Conservation (phyloP, 2,329 filamentous ascomycete genomes). For the Coniochaeta ligniaria region DNA sequence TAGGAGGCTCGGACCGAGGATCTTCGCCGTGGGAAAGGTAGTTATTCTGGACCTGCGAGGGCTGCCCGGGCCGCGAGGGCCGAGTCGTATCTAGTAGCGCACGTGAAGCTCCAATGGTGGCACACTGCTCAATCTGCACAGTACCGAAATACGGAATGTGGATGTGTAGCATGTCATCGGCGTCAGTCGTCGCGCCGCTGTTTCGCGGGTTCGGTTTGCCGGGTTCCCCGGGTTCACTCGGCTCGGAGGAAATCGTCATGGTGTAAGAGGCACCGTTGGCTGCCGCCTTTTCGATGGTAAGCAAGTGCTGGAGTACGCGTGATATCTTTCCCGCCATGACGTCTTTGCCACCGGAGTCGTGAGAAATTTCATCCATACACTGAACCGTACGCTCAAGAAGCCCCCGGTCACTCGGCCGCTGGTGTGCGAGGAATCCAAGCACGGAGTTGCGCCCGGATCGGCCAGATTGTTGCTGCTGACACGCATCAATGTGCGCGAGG, state of each 20-base stretch:
- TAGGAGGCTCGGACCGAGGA: too few relatives aligned
- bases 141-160: slow-evolving; percentile 4
- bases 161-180: not conserved
- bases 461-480: slow-evolving; percentile 4
- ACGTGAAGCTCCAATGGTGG: not conserved
- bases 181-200: not conserved
- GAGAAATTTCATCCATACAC: slow-evolving; percentile 13
- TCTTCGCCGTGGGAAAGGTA: not conserved
- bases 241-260: not conserved
- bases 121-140: slow-evolving; percentile 2
- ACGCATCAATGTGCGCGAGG: slow-evolving; percentile 30
- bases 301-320: slow-evolving; percentile 24
- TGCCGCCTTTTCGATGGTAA: slow-evolving; percentile 29
- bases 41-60: not conserved
- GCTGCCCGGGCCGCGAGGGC: not conserved
- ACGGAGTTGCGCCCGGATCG: too few relatives aligned
- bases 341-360: slow-evolving; percentile 18
- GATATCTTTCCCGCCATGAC: slow-evolving; percentile 21
- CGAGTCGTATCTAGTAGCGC: not conserved
- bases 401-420: slow-evolving; percentile 32
- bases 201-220: not conserved
- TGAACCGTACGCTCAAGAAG: slow-evolving; percentile 28
- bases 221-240: not conserved
- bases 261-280: slow-evolving; percentile 18
- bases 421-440: slow-evolving; percentile 28